Base-by-base conservation (phyloP, 2,329 filamentous ascomycete species). In the Hymenotorrendiella dingleyae region DNA sequence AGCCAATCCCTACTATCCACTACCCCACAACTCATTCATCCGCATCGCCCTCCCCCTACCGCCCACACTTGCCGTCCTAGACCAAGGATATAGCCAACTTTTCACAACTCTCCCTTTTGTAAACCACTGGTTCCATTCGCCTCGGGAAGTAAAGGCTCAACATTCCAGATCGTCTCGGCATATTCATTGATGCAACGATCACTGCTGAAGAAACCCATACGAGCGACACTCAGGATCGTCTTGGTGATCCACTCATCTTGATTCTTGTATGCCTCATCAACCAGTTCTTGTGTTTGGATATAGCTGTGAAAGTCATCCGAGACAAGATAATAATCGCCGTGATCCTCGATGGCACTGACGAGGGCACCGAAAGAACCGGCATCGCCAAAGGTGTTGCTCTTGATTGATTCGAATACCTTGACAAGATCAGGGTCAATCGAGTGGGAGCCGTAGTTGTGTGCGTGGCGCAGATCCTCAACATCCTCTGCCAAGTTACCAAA, bases 221-320 rank as follows among this genome's bases (percentile, higher is more conserved):
- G 75, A 6, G 88, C 76, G 14, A 98, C 93, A 46, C 85, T 86
- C 30, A 78, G 82, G 60, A 98, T 97, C 51, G 78, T 84, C 76
- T 96, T 96, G 49, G 80, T 84, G 45, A 94, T 69, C 93, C 93
- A 98, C 57, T 86, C 84, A 46, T 96, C 89, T 63, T 91, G 86
- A 67, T 97, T 84, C 66, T 80, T 80, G 73, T 94, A 98, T 38
- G 88, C 83, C 67, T 91, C 83, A 59, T 98, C 93, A 23, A 98
- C 90, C 42, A 96, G 74, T 45, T 80, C 75, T 52, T 98, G 93
- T 6, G 93, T 95, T 66, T 91, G 80, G 56, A 94, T 72, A 69
- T 98, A 98, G 62, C 84, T 91, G 67, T 87, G 81, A 76, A 98
- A 98, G 66, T 98, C 93, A 61, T 98, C 93, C 28, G 88, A 95